Conservation (phyloP, 2,329 filamentous ascomycete species). For the Chalaropsis ovoidea region DNA sequence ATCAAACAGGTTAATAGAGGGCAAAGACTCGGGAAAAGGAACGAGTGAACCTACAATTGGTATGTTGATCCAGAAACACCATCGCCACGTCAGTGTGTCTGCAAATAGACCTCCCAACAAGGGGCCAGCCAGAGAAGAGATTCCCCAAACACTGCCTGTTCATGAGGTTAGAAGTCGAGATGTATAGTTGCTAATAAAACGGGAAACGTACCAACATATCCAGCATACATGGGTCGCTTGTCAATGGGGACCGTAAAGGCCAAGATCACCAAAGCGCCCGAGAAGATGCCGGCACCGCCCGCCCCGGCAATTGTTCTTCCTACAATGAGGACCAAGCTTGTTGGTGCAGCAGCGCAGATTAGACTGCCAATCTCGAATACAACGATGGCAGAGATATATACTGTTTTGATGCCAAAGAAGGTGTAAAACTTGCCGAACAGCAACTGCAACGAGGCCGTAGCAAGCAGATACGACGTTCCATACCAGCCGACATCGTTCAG, state of each 20-base stretch:
- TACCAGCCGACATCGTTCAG: conserved; percentile 44
- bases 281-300: conserved; percentile 40
- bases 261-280: conserved; percentile 38
- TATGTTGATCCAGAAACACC: conserved; percentile 32
- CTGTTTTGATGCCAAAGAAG: conserved; percentile 37
- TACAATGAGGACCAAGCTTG: conserved; percentile 32
- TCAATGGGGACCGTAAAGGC: conserved; percentile 33
- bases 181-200: neutral
- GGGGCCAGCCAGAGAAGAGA: conserved; percentile 31
- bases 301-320: conserved; percentile 34
- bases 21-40: neutral
- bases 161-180: conserved; percentile 27
- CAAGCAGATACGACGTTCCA: conserved; percentile 37
- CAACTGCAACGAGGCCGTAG: conserved; percentile 35
- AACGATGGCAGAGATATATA: conserved; percentile 34
- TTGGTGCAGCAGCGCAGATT: conserved; percentile 34
- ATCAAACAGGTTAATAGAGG: neutral
- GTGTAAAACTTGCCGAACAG: conserved; percentile 38
- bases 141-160: conserved; percentile 34
- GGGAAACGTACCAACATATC: conserved; percentile 27
- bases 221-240: conserved; percentile 33
- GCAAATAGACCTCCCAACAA: conserved; percentile 29
- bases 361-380: conserved; percentile 39
- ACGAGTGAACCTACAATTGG: conserved; percentile 29
- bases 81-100: conserved; percentile 30